Evolutionary conservation across 345 rosid genomes (phyloP).

Genomic region (Excoecaria cochinchinensis): DNA sequence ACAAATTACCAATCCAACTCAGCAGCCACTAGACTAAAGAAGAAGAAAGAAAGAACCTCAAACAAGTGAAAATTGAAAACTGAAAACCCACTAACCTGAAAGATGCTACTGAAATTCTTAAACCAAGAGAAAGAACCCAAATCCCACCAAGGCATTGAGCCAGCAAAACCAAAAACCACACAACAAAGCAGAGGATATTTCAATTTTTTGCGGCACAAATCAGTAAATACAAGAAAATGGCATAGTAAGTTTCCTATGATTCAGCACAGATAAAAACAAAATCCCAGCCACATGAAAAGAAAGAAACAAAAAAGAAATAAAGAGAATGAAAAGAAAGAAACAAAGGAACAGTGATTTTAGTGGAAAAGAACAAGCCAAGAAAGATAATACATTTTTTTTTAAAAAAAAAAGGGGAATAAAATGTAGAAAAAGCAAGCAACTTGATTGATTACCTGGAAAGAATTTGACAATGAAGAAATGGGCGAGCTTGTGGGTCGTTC

Average conservation of each 20-base stretch:
- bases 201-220: not conserved
- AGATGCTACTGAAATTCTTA: slow-evolving; percentile 23
- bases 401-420: not conserved
- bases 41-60: not conserved
- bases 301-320: not conserved
- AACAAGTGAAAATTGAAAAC: not conserved
- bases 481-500: not conserved
- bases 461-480: not conserved
- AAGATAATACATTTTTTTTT: not conserved
- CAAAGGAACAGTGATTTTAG: not conserved
- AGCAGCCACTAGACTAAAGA: not conserved
- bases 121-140: slow-evolving; percentile 26
- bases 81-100: slow-evolving; percentile 27
- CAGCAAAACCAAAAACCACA: slow-evolving; percentile 12
- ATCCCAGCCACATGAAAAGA: not conserved
- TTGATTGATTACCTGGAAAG: not conserved
- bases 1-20: not conserved
- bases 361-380: not conserved
- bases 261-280: not conserved
- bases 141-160: slow-evolving; percentile 37
- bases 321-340: not conserved
- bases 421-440: not conserved
- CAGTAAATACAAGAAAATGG: slow-evolving; percentile 4
- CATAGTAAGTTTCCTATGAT: slow-evolving; percentile 11
- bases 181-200: slow-evolving; percentile 1